phyloP scores from a whole-genome alignment of 2,329 filamentous ascomycete genomes.

The Pseudogymnoascus sp. region DNA sequence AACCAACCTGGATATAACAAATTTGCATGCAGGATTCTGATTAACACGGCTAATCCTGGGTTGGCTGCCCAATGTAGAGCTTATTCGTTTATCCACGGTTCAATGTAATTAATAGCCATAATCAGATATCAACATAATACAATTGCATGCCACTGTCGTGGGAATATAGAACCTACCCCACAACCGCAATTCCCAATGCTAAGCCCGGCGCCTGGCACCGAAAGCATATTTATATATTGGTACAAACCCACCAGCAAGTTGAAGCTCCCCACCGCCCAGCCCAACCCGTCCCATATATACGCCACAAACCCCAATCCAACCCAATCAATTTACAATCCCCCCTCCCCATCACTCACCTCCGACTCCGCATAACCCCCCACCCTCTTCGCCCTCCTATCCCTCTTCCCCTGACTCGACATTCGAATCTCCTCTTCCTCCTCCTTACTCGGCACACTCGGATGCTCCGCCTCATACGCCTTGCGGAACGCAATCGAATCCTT shows the following conservation, averaged over 20 bases:
- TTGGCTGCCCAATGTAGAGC: neutral
- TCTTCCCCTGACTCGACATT: constrained; percentile 23
- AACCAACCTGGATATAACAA: neutral
- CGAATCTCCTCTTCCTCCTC: constrained; percentile 22
- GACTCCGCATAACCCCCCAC: constrained; percentile 24
- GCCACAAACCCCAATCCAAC: neutral
- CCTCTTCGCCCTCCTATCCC: constrained; percentile 29
- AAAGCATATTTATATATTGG: neutral
- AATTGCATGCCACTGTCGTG: neutral
- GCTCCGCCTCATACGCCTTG: constrained; percentile 44
- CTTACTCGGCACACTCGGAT: constrained; percentile 39
- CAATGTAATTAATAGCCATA: neutral
- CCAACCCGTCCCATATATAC: neutral
- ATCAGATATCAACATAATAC: neutral
- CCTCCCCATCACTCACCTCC: neutral
- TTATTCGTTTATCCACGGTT: neutral
- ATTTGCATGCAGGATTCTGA: neutral
- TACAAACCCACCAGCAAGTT: neutral
- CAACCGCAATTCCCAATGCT: neutral
- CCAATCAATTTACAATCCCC: neutral
- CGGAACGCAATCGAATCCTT: constrained; percentile 50
- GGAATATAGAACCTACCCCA: neutral
- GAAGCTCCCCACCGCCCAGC: neutral
- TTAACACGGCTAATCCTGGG: neutral
- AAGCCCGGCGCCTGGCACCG: neutral